Evolutionary conservation across 306 rosid genomes (phyloP), one percentile per base, ranked within the genome.

Genomic region (Acacia crassicarpa): DNA sequence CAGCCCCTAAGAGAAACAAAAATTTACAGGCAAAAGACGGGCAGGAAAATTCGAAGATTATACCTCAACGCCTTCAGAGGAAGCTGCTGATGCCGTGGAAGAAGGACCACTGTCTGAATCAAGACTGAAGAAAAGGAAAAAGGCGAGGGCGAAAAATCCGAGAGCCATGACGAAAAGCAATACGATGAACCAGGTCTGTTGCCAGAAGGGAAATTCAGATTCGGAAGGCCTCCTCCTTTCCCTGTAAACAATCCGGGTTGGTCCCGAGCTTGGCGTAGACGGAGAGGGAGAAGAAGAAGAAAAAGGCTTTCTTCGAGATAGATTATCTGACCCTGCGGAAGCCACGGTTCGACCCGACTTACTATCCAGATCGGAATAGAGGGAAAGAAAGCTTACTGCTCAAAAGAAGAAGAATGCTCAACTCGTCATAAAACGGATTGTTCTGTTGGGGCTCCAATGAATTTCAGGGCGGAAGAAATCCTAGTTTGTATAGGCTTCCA

Each of bases 51-150:
- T 12, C 41, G 16, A 38, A 2, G 30, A 48, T 27, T 38, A 49
- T 32, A 95, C 99, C 97, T 92, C 95, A 30, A 91, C 98, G 87
- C 99, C 98, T 80, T 94, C 99, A 15, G 93, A 61, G 71, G 94
- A 59, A 43, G 94, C 90, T 17, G 94, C 91, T 0, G 95, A 74
- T 5, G 98, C 84, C n/a, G 94, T 67, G 17, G 97, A 82, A 25
- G 86, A 73, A 80, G 66, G 70, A 71, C 83, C 83, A n/a, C 77
- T 22, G 3, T 96, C 97, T 15, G 87, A 79, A 84, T 96, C 97
- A 41, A 94, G 91, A 30, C 91, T 81, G 79, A 91, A 83, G 79
- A 91, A 89, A 49, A 96, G 98, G 86, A 96, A 92, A 1, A 93
- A 30, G 2, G 98, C 98, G 13, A 94, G 67, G 46, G 83, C 89